Evolutionary conservation across 495 filamentous ascomycete genomes (phyloP).

Genomic region (Trichoderma reesei): DNA sequence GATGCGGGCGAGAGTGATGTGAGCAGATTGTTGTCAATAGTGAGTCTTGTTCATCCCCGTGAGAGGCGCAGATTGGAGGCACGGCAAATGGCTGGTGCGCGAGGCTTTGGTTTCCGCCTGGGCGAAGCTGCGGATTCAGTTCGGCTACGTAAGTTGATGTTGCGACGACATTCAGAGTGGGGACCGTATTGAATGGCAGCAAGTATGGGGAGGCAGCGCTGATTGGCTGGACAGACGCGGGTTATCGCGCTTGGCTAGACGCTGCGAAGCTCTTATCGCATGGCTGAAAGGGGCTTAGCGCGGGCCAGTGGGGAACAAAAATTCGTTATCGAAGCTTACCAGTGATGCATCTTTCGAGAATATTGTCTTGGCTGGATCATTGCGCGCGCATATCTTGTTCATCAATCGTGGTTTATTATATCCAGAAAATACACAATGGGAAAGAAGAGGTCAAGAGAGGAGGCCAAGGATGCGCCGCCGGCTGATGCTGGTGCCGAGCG

Average conservation of each 20-base stretch:
- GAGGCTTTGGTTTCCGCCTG: neutral
- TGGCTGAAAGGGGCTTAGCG: neutral
- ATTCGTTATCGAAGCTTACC: constrained; percentile 1
- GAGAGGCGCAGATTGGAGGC: neutral
- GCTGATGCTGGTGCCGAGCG: constrained; percentile 2
- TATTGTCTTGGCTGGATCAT: neutral
- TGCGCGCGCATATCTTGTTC: neutral
- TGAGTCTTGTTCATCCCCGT: neutral
- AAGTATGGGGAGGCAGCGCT: neutral
- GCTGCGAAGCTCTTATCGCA: neutral
- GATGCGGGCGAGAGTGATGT: neutral
- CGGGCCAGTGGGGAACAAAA: neutral
- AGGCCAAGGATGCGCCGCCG: neutral
- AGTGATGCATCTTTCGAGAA: too few relatives aligned
- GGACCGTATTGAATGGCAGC: neutral
- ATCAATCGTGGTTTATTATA: neutral
- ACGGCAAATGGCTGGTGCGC: neutral
- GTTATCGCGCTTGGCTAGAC: neutral
- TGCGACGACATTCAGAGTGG: constrained; percentile 2
- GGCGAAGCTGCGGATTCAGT: neutral
- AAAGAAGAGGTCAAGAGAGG: constrained; percentile 12
- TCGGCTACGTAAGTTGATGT: constrained; percentile 1
- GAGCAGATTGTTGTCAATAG: neutral
- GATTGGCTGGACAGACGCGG: neutral
- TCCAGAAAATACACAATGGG: constrained; percentile 6